phyloP scores from a whole-genome alignment of 2,329 filamentous ascomycete species.

The Pyrenochaeta sp. region DNA sequence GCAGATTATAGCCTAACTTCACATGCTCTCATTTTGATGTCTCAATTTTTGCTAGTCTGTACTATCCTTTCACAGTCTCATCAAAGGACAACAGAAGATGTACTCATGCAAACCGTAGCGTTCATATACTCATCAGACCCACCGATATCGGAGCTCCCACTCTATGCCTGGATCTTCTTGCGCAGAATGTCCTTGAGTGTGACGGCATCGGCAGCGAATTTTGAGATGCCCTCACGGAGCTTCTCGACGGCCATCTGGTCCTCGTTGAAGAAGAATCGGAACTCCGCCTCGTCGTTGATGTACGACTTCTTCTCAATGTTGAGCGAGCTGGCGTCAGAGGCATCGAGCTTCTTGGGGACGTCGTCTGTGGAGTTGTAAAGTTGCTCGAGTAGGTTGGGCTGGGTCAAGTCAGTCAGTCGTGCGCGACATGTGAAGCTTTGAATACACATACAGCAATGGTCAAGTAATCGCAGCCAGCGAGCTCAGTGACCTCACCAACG shows the following conservation, averaged over 20 bases:
- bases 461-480: conserved; percentile 97
- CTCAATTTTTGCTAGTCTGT: conserved; percentile 30
- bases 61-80: conserved; percentile 5
- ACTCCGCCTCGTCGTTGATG: conserved; percentile 85
- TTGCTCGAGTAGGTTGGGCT: conserved; percentile 94
- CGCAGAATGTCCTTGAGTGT: conserved; percentile 93
- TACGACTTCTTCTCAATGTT: conserved; percentile 89
- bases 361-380: conserved; percentile 82
- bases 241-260: conserved; percentile 99
- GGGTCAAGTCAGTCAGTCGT: conserved; percentile 20
- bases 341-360: conserved; percentile 93
- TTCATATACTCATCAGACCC: conserved; percentile 30
- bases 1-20: neutral
- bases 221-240: conserved; percentile 98
- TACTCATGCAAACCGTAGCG: conserved; percentile 10
- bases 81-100: conserved; percentile 11
- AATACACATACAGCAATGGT: conserved; percentile 82
- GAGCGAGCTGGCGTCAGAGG: conserved; percentile 69
- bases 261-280: conserved; percentile 99
- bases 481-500: conserved; percentile 94
- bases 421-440: neutral
- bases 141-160: conserved; percentile 35
- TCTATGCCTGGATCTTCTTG: conserved; percentile 73
- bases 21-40: conserved; percentile 24
- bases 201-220: conserved; percentile 95